Evolutionary conservation across 495 filamentous ascomycete genomes (phyloP).

Genomic region (Astrocystis sublimbata): DNA sequence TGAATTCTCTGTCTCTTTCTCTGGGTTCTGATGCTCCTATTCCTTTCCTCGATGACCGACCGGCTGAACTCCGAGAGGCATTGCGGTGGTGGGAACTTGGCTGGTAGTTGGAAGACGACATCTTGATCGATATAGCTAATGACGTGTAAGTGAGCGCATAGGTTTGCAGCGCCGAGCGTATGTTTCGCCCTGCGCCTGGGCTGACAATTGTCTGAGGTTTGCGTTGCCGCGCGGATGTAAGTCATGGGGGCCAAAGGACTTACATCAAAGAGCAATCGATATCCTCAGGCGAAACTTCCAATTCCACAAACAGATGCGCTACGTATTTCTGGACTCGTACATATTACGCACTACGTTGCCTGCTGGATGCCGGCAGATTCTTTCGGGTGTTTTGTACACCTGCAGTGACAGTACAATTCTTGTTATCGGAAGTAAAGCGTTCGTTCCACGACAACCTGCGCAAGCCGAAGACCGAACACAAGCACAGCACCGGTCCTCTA

Average conservation of each 20-base stretch:
- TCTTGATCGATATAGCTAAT: conserved; percentile 36
- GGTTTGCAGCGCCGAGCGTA: background rate
- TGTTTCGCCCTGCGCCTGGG: background rate
- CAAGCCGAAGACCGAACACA: conserved; percentile 29
- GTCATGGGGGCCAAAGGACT: conserved; percentile 17
- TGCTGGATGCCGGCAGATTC: conserved; percentile 45
- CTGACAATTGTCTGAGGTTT: background rate
- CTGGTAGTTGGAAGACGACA: conserved; percentile 46
- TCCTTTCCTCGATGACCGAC: conserved; percentile 44
- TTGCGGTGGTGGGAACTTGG: conserved; percentile 59
- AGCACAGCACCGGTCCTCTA: conserved; percentile 24
- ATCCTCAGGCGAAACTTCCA: conserved; percentile 32
- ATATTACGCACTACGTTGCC: conserved; percentile 51
- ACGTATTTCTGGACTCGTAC: conserved; percentile 50
- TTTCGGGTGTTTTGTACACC: conserved; percentile 42
- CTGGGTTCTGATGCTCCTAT: conserved; percentile 40
- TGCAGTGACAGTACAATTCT: conserved; percentile 29
- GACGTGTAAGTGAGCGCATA: conserved; percentile 24
- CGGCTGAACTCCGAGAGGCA: conserved; percentile 57
- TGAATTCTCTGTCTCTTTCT: conserved; percentile 49
- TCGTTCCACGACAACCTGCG: conserved; percentile 31
- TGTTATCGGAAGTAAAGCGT: conserved; percentile 29
- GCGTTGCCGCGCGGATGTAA: conserved; percentile 18
- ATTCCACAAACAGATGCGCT: conserved; percentile 41
- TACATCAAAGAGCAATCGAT: conserved; percentile 21